Evolutionary conservation across 495 filamentous ascomycete species (phyloP), one percentile per base, ranked within the genome.

Genomic region (Evansstolkia leycettana): DNA sequence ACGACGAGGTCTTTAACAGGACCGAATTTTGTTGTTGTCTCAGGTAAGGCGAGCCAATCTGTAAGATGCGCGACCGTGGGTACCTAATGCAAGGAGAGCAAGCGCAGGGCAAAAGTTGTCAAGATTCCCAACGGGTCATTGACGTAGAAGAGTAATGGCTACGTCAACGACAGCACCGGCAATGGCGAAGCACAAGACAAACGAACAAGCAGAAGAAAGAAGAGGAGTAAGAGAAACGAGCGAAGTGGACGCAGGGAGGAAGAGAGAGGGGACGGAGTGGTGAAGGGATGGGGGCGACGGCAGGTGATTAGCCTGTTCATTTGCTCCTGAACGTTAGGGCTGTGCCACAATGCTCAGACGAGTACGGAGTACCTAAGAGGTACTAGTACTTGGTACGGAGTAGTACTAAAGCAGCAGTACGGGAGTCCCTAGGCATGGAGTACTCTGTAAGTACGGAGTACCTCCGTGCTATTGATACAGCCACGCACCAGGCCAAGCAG

Each of bases 11-110:
- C 50, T 48, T 45, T 25, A 46, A 8, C 39, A 40, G 31, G 33
- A 36, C 16, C 23, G 40, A 40, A n/a, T 12, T 5, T n/a, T n/a
- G 28, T 12, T n/a, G 12, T n/a, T 3, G 28, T 12, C 14, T 5
- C 5, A 29, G 14, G 4, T n/a, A 5, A 15, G 28, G 12, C 9
- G 20, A 29, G 28, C 28, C 28, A 29, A n/a, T 29, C n/a, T 29
- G 28, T 15, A 34, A 37, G 44, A 36, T 38, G 50, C 51, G 58
- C 52, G 53, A 59, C 51, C 54, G 57, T 46, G 50, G 45, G 47
- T 39, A 62, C 41, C 57, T 54, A 61, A 64, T 55, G 59, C n/a
- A 52, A 53, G 46, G 38, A 31, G 27, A 36, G 38, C 37, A 26
- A 12, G 28, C 3, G 28, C 20, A 15, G 28, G 14, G 28, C n/a